These are phyloP conservation scores for Leccinellum albellum DNA, from an alignment of 768 basidiomycete genomes.

Conservation along the genomic window DNA sequence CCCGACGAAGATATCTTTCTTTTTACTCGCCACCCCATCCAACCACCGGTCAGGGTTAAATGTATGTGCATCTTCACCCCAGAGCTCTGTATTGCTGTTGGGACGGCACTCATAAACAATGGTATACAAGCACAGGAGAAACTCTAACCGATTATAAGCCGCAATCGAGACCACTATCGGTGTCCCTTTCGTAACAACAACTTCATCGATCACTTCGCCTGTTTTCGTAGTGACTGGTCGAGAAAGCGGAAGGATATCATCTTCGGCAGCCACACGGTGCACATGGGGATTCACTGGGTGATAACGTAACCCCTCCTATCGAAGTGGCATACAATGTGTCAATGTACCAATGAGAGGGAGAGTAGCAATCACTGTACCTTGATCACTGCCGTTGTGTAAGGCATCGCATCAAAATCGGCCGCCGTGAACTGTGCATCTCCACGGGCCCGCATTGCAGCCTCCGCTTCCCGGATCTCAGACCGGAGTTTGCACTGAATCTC, in stretches of 20 bases:
- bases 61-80: conserved; percentile 31
- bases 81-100: conserved; percentile 25
- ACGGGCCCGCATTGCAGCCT: conserved; percentile 7
- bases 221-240: conserved; percentile 44
- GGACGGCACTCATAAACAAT: background rate
- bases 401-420: conserved; percentile 51
- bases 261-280: conserved; percentile 45
- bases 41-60: conserved; percentile 32
- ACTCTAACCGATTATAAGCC: conserved; percentile 49
- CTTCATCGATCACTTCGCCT: conserved; percentile 39
- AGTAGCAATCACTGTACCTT: conserved; percentile 18
- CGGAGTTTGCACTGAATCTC: conserved; percentile 60
- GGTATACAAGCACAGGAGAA: background rate
- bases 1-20: conserved; percentile 22
- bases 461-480: conserved; percentile 15
- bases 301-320: conserved; percentile 45
- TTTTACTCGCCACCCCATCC: conserved; percentile 13
- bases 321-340: background rate
- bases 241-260: conserved; percentile 58
- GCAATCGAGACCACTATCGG: conserved; percentile 44
- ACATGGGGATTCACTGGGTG: conserved; percentile 50
- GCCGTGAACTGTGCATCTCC: conserved; percentile 11
- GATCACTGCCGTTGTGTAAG: conserved; percentile 39
- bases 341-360: conserved; percentile 21
- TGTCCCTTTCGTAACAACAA: conserved; percentile 49